These are phyloP conservation scores for Kodamaea derodonti DNA, from an alignment of 1,139 yeast genomes.

Conservation along the genomic window DNA sequence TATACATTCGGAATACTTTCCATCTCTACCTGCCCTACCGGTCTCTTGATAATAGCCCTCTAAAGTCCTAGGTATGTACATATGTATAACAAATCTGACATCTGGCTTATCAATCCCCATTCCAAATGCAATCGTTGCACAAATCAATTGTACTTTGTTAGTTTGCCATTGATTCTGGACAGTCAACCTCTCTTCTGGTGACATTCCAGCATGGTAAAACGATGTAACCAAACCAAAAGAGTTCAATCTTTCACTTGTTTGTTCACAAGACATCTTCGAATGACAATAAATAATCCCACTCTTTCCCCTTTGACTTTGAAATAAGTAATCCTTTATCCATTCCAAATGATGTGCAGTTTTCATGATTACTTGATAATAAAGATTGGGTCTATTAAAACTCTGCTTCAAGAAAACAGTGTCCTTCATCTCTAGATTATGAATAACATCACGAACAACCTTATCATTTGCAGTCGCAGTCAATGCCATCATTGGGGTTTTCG, in stretches of 20 bases:
- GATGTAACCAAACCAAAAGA: conserved; percentile 63
- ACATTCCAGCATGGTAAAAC: conserved; percentile 93
- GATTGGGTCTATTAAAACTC: conserved; percentile 86
- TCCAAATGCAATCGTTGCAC: conserved; percentile 98
- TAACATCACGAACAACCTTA: conserved; percentile 82
- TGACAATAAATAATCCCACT: conserved; percentile 95
- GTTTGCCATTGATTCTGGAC: conserved; percentile 84
- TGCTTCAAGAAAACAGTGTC: conserved; percentile 58
- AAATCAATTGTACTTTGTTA: conserved; percentile 67
- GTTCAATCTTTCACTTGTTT: conserved; percentile 59
- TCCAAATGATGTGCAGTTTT: conserved; percentile 58
- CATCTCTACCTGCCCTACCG: conserved; percentile 99
- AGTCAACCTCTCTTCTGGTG: conserved; percentile 62
- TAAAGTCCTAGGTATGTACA: conserved; percentile 82
- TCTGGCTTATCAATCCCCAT: conserved; percentile 98
- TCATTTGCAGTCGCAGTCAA: conserved; percentile 97
- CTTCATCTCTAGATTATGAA: conserved; percentile 62
- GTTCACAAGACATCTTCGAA: conserved; percentile 85
- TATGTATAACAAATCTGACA: conserved; percentile 86
- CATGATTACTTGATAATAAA: conserved; percentile 71
- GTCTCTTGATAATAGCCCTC: conserved; percentile 98
- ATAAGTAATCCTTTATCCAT: conserved; percentile 58
- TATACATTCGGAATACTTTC: conserved; percentile 72
- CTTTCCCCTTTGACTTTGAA: conserved; percentile 47
- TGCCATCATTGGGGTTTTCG: conserved; percentile 89